Evolutionary conservation across 1,284 basidiomycete species (phyloP), one percentile per base, ranked within the genome.

Genomic region (Limonomyces culmigenus): DNA sequence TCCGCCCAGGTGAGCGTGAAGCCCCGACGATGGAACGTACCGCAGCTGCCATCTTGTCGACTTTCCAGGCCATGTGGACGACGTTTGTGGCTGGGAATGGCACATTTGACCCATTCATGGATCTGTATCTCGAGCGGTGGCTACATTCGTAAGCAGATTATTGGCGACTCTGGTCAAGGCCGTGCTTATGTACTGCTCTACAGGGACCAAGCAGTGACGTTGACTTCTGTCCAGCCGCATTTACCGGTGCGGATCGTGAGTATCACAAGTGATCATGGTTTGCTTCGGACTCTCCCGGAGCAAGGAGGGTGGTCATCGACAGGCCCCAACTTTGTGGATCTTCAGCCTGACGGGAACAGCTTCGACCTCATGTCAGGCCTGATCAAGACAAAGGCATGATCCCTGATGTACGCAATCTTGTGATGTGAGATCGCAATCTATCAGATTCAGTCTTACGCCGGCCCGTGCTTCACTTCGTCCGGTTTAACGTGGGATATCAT

Each of bases 321-420:
- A 5, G 45, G 53, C 13, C 45, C 48, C 12, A 56, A 54, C 18
- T 76, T 63, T 46, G 67, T 81, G 31, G 70, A 73, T 47, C 50
- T 77, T 16, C 93, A 96, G 54, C 95, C 93, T 2, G 91, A 97
- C 49, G 89, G 92, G 19, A 99, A 99, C 53, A 87, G 85, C 49
- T 97, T 98, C 49, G 93, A 97, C 54, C 67, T 97, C 50, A 84
- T 97, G 76, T 70, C 77, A 36, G 87, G 88, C 19, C 56, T 98
- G 51, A 91, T 98, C 50, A 74, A 66, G 56, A 55, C 63, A 15
- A 85, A 83, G 54, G 45, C 45, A n/a, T 27, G 23, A 27, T n/a
- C n/a, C n/a, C n/a, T n/a, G n/a, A n/a, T n/a, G n/a, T n/a, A n/a
- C n/a, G n/a, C n/a, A n/a, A n/a, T n/a, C n/a, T n/a, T n/a, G n/a